Conservation (phyloP, 768 basidiomycete species). For the Obba rivulosa region DNA sequence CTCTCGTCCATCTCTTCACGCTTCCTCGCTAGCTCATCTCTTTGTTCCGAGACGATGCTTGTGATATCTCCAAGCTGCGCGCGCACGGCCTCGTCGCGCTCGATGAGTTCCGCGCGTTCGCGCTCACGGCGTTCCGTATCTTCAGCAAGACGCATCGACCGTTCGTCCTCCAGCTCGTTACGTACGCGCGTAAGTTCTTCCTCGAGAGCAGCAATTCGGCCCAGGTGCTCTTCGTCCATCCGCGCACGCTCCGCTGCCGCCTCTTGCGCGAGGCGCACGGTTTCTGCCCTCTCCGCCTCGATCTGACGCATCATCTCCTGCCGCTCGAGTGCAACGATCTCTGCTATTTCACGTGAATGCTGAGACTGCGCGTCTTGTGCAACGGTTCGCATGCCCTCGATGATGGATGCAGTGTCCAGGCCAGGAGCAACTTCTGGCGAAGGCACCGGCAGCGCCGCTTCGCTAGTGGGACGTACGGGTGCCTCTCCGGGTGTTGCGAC, state of each 20-base stretch:
- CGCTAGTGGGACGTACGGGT: conserved; percentile 4
- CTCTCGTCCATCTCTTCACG: conserved; percentile 54
- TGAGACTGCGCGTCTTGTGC: conserved; percentile 50
- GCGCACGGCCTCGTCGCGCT: conserved; percentile 56
- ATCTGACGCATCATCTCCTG: conserved; percentile 53
- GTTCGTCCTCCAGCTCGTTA: conserved; percentile 58
- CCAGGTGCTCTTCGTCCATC: conserved; percentile 19
- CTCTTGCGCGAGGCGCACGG: conserved; percentile 43
- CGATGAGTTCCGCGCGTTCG: conserved; percentile 49
- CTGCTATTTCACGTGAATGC: conserved; percentile 52
- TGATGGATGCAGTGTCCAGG: conserved; percentile 27
- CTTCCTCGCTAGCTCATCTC: conserved; percentile 54
- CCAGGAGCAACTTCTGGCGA: conserved; percentile 3
- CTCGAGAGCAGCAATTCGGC: conserved; percentile 19
- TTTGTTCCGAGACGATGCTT: conserved; percentile 64
- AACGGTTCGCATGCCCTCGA: conserved; percentile 35
- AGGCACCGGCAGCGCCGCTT: background rate
- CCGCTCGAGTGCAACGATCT: conserved; percentile 52
- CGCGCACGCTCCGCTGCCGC: conserved; percentile 44
- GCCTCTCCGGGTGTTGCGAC: conserved; percentile 17
- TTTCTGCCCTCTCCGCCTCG: conserved; percentile 49
- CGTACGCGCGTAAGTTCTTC: conserved; percentile 15
- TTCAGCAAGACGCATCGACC: conserved; percentile 48
- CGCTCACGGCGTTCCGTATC: conserved; percentile 59
- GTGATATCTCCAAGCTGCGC: conserved; percentile 67